These are phyloP conservation scores for Hanseniaspora lindneri DNA, from an alignment of 805 yeast genomes.

Conservation along the genomic window DNA sequence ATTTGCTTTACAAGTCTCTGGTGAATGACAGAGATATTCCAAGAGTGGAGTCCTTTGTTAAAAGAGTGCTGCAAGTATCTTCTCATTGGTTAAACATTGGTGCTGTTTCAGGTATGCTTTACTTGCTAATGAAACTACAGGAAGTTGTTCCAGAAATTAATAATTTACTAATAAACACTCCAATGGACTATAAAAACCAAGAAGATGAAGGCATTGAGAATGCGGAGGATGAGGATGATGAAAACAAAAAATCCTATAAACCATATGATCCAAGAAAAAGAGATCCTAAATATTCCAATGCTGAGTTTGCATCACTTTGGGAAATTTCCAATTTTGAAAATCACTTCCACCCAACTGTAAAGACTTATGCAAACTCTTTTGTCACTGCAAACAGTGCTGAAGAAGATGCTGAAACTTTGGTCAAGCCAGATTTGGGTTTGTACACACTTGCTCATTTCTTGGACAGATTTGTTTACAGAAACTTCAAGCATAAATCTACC, in stretches of 20 bases:
- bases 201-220: slow-evolving; percentile 38
- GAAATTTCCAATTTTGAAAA: slow-evolving; percentile 60
- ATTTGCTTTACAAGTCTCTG: slow-evolving; percentile 71
- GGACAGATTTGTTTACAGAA: slow-evolving; percentile 89
- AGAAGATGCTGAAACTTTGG: slow-evolving; percentile 28
- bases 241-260: slow-evolving; percentile 18
- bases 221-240: slow-evolving; percentile 30
- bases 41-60: slow-evolving; percentile 79
- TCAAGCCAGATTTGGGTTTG: slow-evolving; percentile 82
- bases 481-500: slow-evolving; percentile 64
- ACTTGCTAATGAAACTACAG: slow-evolving; percentile 55
- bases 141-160: slow-evolving; percentile 53
- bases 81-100: slow-evolving; percentile 81
- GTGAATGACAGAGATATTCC: slow-evolving; percentile 50
- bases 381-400: slow-evolving; percentile 29
- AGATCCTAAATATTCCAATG: slow-evolving; percentile 88
- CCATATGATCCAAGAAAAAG: slow-evolving; percentile 74
- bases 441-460: slow-evolving; percentile 81
- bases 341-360: slow-evolving; percentile 89
- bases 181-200: slow-evolving; percentile 39
- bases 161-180: slow-evolving; percentile 47
- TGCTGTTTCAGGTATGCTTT: slow-evolving; percentile 72
- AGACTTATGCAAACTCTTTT: slow-evolving; percentile 64
- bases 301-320: slow-evolving; percentile 74
- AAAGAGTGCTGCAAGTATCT: slow-evolving; percentile 77